Percentiles rank a stretch among this genome's conserved stretches.
These are phyloP conservation scores for Eimeria maxima DNA, from an alignment of 169 alveolate species.

Conservation along the genomic window DNA sequence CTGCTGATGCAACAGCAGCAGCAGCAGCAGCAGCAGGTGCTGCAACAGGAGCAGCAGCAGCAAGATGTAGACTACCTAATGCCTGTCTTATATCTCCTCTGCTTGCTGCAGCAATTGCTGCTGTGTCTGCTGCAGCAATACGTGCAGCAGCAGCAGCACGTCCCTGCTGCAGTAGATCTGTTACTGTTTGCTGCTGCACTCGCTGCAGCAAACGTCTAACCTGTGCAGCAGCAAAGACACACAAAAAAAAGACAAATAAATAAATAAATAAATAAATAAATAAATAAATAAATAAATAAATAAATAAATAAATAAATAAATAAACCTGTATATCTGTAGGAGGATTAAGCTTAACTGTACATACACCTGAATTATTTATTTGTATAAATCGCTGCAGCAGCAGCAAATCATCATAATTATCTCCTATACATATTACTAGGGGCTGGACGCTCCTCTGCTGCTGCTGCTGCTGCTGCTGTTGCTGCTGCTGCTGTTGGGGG, in stretches of 20 bases:
- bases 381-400: conserved; percentile 22
- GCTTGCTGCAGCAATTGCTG: too few relatives aligned
- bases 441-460: conserved; percentile 30
- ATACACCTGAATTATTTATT: background rate
- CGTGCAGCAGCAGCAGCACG: background rate
- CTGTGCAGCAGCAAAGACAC: background rate
- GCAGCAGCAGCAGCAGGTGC: conserved; percentile 1
- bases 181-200: background rate
- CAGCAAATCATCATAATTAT: conserved; percentile 5
- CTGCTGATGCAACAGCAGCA: background rate
- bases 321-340: background rate
- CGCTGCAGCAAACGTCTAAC: background rate
- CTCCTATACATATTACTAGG: conserved; percentile 51
- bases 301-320: too few relatives aligned
- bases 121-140: too few relatives aligned
- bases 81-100: too few relatives aligned
- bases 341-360: background rate
- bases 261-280: too few relatives aligned
- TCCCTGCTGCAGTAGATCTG: background rate
- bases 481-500: background rate
- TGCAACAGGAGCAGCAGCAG: background rate
- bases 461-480: too few relatives aligned
- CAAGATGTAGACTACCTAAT: too few relatives aligned
- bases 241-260: too few relatives aligned
- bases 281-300: too few relatives aligned